Base-by-base conservation (phyloP, 1,284 basidiomycete genomes). In the Ganoderma lucidum region DNA sequence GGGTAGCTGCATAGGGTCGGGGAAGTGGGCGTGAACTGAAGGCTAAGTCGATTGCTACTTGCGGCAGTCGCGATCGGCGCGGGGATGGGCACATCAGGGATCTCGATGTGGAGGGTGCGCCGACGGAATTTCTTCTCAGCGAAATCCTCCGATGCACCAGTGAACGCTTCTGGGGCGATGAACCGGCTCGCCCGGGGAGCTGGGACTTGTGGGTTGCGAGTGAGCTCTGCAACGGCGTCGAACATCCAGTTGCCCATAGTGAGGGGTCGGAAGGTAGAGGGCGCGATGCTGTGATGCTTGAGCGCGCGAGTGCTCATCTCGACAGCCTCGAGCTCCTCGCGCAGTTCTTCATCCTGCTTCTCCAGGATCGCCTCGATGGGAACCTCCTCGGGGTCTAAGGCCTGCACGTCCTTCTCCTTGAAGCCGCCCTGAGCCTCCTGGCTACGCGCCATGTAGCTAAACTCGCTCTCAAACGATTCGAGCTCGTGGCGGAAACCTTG, bases 401-500 rank as follows among this genome's bases (percentile, higher is more conserved):
- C 70, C 14, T 79, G 74, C 37, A 79, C 72, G 8, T 75, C 73
- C 64, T 80, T 81, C 62, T 84, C 75, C 15, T 84, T 81, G 74
- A 83, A 86, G 6, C 88, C 88, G n/a, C 86, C 88, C 12, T 83
- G 81, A 39, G 77, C 82, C 67, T 75, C 79, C 78, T 88, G 90
- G 9, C 79, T 78, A 51, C 78, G 78, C 70, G 87, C 79, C 87
- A 92, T 90, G 74, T 81, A 80, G 51, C 81, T 80, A 78, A 92
- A 92, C 72, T 90, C 88, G 69, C 89, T 88, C 9, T 81, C 82
- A 17, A 82, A 83, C 3, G 81, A 83, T 78, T 93, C 90, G 62
- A 97, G 85, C 76, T 96, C 93, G 1, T 80, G 79, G 6, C 95
- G 89, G 82, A 90, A 99, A 1, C 97, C 97, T 76, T 96, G 92